These are phyloP conservation scores for Fomitopsis palustris DNA, from an alignment of 1,284 basidiomycete species.

Conservation along the genomic window DNA sequence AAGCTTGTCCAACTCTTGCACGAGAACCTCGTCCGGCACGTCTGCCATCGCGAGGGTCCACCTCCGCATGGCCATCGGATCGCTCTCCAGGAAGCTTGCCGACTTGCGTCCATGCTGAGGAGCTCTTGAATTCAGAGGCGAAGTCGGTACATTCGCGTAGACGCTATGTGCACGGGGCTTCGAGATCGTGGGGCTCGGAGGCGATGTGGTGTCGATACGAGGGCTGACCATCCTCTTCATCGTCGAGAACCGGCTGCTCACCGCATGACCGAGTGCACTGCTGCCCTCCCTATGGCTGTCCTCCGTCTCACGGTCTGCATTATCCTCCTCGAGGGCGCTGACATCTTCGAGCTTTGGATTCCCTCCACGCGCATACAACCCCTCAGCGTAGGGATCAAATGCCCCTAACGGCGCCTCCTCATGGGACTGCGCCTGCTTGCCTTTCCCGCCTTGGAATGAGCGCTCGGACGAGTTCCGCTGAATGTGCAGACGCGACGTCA, in stretches of 20 bases:
- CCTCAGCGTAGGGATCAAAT: constrained; percentile 23
- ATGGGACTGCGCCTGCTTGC: neutral
- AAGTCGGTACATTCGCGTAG: neutral
- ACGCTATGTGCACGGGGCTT: neutral
- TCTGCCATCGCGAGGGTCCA: constrained; percentile 38
- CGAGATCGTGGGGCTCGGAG: neutral
- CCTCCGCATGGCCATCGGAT: constrained; percentile 23
- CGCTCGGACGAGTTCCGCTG: constrained; percentile 16
- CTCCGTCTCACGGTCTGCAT: neutral
- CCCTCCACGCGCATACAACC: constrained; percentile 6
- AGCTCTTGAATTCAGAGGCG: neutral
- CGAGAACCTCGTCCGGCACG: constrained; percentile 34
- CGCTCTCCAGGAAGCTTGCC: constrained; percentile 3
- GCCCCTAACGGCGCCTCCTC: constrained; percentile 7
- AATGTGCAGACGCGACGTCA: constrained; percentile 22
- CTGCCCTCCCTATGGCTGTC: neutral
- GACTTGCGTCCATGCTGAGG: neutral
- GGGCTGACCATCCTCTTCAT: constrained; percentile 4
- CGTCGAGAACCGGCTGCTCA: constrained; percentile 4
- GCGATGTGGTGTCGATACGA: neutral
- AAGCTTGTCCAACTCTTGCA: constrained; percentile 33
- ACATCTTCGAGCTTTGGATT: constrained; percentile 7
- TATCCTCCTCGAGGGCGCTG: neutral
- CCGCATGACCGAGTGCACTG: constrained; percentile 1
- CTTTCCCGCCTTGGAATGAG: neutral